A percentile compares a stretch with the other conserved stretches of the same genome.
phyloP scores from a whole-genome alignment of 345 rosid genomes.

The Pugionium dolabratum region DNA sequence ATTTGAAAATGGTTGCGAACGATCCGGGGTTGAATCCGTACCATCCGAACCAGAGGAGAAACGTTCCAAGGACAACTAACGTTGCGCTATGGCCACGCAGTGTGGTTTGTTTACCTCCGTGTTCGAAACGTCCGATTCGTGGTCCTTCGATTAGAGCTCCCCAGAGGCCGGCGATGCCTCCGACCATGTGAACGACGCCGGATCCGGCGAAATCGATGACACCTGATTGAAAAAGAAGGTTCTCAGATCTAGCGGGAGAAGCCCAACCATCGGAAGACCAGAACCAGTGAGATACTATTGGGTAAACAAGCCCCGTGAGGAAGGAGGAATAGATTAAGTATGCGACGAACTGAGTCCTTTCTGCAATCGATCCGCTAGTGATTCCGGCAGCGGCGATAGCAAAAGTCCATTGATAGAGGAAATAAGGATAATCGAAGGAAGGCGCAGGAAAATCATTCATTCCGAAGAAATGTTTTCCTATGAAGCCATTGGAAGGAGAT shows the following conservation, averaged over 20 bases:
- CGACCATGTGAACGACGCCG: constrained; percentile 52
- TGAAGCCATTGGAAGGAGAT: constrained; percentile 39
- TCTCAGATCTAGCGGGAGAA: constrained; percentile 43
- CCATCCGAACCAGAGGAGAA: constrained; percentile 50
- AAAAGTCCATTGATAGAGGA: constrained; percentile 70
- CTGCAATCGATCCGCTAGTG: constrained; percentile 75
- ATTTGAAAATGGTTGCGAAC: constrained; percentile 39
- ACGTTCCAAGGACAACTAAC: constrained; percentile 50
- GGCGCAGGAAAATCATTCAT: constrained; percentile 32
- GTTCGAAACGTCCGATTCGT: constrained; percentile 42
- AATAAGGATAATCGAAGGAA: constrained; percentile 50
- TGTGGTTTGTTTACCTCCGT: constrained; percentile 20
- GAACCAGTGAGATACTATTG: constrained; percentile 63
- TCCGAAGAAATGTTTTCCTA: constrained; percentile 41
- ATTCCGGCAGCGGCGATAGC: constrained; percentile 54
- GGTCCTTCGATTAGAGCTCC: constrained; percentile 53
- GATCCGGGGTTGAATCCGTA: constrained; percentile 56
- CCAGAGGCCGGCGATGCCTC: constrained; percentile 51
- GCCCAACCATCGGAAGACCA: constrained; percentile 76
- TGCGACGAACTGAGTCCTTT: constrained; percentile 71
- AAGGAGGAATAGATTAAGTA: constrained; percentile 65
- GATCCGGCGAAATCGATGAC: constrained; percentile 53
- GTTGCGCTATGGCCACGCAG: constrained; percentile 49
- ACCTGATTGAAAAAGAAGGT: constrained; percentile 38
- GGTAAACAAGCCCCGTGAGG: constrained; percentile 65